These are phyloP conservation scores for Paracamarosporium sp. DNA, from an alignment of 2,329 filamentous ascomycete genomes.

Conservation along the genomic window DNA sequence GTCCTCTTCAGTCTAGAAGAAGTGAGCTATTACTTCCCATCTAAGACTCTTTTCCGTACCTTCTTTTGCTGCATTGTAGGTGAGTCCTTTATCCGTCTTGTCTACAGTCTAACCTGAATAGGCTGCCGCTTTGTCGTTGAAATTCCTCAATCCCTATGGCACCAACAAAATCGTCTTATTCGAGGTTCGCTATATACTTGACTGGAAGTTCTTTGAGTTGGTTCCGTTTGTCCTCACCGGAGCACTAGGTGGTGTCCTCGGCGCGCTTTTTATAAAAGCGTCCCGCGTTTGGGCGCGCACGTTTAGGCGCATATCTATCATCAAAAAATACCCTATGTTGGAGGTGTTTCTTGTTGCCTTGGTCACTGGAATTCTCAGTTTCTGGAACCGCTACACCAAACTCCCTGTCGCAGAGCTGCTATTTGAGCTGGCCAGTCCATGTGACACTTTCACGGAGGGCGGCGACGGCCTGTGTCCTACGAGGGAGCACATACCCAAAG, in stretches of 20 bases:
- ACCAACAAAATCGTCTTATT: constrained; percentile 97
- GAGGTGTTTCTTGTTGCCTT: constrained; percentile 90
- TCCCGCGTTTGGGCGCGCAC: constrained; percentile 87
- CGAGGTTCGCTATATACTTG: constrained; percentile 85
- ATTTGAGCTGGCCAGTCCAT: constrained; percentile 89
- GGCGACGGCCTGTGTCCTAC: constrained; percentile 81
- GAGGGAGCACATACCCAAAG: constrained; percentile 77
- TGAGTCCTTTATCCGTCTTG: constrained; percentile 13
- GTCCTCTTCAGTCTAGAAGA: constrained; percentile 94
- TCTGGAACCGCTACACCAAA: constrained; percentile 92
- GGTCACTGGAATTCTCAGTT: constrained; percentile 82
- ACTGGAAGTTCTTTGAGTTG: constrained; percentile 96
- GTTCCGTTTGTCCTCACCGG: constrained; percentile 85
- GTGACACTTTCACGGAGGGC: constrained; percentile 70
- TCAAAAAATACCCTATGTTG: constrained; percentile 83
- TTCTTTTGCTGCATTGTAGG: constrained; percentile 95
- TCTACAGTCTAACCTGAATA: constrained; percentile 23
- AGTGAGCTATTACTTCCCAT: constrained; percentile 96
- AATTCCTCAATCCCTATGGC: constrained; percentile 95
- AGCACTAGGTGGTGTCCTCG: constrained; percentile 80
- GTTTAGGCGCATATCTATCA: constrained; percentile 79
- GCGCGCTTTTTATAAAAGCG: constrained; percentile 96
- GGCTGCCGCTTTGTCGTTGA: constrained; percentile 83
- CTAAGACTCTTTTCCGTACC: constrained; percentile 94
- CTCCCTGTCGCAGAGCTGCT: constrained; percentile 89